phyloP scores from a whole-genome alignment of 2,329 filamentous ascomycete species.

The Botryotinia narcissicola region DNA sequence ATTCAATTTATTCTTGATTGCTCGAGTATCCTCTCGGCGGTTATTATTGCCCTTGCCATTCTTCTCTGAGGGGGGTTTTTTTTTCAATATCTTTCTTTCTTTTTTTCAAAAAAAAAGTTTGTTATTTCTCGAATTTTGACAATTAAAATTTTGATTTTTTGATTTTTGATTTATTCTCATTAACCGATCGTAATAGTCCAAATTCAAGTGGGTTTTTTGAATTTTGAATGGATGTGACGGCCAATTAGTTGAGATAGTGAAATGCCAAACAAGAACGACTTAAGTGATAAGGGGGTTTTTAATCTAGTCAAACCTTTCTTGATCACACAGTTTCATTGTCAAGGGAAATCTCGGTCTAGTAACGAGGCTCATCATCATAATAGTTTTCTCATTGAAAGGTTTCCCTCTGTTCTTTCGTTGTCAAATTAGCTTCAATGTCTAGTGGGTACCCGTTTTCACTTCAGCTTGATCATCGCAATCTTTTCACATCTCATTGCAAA shows the following conservation, averaged over 20 bases:
- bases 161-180: too few relatives aligned
- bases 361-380: not conserved
- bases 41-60: not conserved
- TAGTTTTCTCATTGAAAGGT: not conserved
- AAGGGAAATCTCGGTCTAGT: not conserved
- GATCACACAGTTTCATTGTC: not conserved
- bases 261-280: not conserved
- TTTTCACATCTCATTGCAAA: not conserved
- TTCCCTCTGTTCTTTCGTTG: not conserved
- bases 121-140: too few relatives aligned
- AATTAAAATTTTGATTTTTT: too few relatives aligned
- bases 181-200: too few relatives aligned
- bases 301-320: not conserved
- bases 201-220: too few relatives aligned
- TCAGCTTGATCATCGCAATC: not conserved
- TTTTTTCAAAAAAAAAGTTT: too few relatives aligned
- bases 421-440: not conserved
- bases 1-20: not conserved
- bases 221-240: too few relatives aligned
- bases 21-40: not conserved
- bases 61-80: not conserved
- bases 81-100: too few relatives aligned
- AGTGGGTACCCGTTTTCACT: not conserved
- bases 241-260: not conserved
- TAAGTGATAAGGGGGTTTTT: not conserved